Conservation (phyloP, 2,329 filamentous ascomycete species). For the Fusarium sp. region DNA sequence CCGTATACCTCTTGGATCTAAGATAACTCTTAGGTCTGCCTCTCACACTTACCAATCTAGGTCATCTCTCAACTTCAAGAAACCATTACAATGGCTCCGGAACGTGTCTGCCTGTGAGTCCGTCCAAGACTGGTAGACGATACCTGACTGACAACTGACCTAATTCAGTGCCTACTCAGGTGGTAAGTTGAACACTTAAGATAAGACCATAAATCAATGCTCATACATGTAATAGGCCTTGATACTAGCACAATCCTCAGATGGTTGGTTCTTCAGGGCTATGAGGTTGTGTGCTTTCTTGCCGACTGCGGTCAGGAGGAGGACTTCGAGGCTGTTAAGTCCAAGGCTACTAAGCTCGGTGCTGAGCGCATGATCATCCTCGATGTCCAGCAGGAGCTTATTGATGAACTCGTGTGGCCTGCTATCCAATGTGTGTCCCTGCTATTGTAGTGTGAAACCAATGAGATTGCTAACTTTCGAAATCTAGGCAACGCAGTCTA, state of each 20-base stretch:
- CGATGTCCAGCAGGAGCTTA: constrained; percentile 77
- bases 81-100: constrained; percentile 30
- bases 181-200: constrained; percentile 24
- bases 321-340: constrained; percentile 76
- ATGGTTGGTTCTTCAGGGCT: constrained; percentile 17
- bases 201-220: not conserved
- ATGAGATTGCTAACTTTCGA: not conserved
- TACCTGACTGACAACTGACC: constrained; percentile 21
- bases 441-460: constrained; percentile 38
- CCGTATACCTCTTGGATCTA: not conserved
- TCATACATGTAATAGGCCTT: constrained; percentile 24
- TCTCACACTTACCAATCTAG: constrained; percentile 4
- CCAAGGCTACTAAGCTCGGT: constrained; percentile 65
- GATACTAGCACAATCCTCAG: constrained; percentile 38
- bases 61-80: not conserved
- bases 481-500: constrained; percentile 18
- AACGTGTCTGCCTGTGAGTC: constrained; percentile 42
- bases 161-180: constrained; percentile 41
- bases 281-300: constrained; percentile 55
- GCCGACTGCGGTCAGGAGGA: constrained; percentile 78
- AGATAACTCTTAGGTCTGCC: not conserved
- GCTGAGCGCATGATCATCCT: constrained; percentile 60
- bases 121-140: not conserved
- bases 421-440: constrained; percentile 68
- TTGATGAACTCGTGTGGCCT: constrained; percentile 80